These are phyloP conservation scores for Casuarina glauca DNA, from an alignment of 306 rosid species.

Conservation along the genomic window DNA sequence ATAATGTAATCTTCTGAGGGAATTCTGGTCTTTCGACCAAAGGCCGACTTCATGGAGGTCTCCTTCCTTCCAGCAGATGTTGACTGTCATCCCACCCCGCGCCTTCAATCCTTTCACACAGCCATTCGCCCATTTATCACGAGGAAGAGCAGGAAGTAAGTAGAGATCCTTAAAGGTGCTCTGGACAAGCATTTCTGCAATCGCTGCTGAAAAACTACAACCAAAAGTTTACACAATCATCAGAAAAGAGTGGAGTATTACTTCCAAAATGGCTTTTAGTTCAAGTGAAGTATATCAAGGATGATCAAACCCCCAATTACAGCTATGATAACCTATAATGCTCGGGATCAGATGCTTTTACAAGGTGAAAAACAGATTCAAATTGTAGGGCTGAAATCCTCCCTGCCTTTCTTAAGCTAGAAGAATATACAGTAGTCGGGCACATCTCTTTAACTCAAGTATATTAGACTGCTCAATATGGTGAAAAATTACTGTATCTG, in stretches of 20 bases:
- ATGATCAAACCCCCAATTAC: background rate
- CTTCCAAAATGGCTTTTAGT: constrained; percentile 1
- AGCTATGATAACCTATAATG: background rate
- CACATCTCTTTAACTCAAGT: too few relatives aligned
- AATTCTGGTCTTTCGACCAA: constrained; percentile 54
- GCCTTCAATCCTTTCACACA: constrained; percentile 85
- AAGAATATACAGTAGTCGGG: too few relatives aligned
- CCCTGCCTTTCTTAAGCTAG: too few relatives aligned
- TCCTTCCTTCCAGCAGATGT: constrained; percentile 82
- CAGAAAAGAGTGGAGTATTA: background rate
- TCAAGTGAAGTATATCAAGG: background rate
- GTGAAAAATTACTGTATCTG: background rate
- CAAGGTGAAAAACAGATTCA: background rate
- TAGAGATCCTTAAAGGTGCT: constrained; percentile 68
- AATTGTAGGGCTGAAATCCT: too few relatives aligned
- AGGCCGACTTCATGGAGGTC: constrained; percentile 68
- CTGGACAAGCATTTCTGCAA: constrained; percentile 85
- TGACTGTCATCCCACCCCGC: constrained; percentile 70
- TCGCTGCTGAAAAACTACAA: constrained; percentile 60
- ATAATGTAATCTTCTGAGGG: constrained; percentile 47
- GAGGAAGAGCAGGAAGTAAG: constrained; percentile 81
- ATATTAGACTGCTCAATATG: background rate
- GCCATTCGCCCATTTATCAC: constrained; percentile 75
- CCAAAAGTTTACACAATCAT: constrained; percentile 15
- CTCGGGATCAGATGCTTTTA: background rate